Evolutionary conservation across 495 filamentous ascomycete genomes (phyloP).

Genomic region (Daldinia concentrica): DNA sequence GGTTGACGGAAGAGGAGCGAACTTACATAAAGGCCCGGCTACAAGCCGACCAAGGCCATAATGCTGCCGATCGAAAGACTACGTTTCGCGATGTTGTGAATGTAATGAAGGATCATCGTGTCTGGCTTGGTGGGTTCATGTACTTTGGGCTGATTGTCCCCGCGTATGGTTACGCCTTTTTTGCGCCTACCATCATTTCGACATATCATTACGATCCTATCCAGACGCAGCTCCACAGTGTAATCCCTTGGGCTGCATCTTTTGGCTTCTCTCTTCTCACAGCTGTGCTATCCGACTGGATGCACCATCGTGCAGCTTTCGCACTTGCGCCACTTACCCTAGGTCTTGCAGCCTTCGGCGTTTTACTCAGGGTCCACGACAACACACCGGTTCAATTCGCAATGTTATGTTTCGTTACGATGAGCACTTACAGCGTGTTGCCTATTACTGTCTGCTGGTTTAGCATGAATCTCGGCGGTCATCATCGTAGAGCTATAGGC

Average conservation of each 20-base stretch:
- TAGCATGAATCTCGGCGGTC: slow-evolving; percentile 89
- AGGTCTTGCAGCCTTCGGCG: slow-evolving; percentile 73
- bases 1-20: slow-evolving; percentile 79
- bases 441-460: slow-evolving; percentile 93
- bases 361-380: slow-evolving; percentile 72
- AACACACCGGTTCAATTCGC: slow-evolving; percentile 71
- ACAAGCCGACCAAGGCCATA: slow-evolving; percentile 77
- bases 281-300: slow-evolving; percentile 72
- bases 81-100: slow-evolving; percentile 68
- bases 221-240: slow-evolving; percentile 79
- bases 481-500: slow-evolving; percentile 83
- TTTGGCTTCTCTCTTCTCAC: slow-evolving; percentile 80
- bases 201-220: slow-evolving; percentile 73
- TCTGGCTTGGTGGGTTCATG: slow-evolving; percentile 81
- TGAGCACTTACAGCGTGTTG: slow-evolving; percentile 74
- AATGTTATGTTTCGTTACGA: slow-evolving; percentile 76
- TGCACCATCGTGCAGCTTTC: slow-evolving; percentile 79
- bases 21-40: slow-evolving; percentile 77
- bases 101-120: slow-evolving; percentile 79
- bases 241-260: slow-evolving; percentile 87
- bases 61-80: slow-evolving; percentile 72
- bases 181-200: slow-evolving; percentile 79
- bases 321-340: slow-evolving; percentile 70
- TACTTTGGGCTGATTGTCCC: slow-evolving; percentile 91
- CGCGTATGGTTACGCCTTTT: slow-evolving; percentile 76